A percentile compares a stretch with the other conserved stretches of the same genome.
phyloP scores from a whole-genome alignment of 495 filamentous ascomycete genomes.

The Pseudomonodictys pantanalensis region DNA sequence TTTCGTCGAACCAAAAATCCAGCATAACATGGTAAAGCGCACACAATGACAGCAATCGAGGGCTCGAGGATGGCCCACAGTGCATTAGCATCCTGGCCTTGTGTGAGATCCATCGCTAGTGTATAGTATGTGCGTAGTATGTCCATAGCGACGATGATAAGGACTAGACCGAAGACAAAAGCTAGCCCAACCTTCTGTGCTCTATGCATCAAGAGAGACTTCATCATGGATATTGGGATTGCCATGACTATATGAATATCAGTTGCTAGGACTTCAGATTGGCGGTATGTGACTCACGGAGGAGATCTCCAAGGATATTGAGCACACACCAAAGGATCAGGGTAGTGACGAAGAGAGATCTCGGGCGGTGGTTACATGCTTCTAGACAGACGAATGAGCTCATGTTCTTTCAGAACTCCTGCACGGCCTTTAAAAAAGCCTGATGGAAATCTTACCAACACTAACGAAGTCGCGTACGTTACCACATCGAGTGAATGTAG shows the following conservation, averaged over 20 bases:
- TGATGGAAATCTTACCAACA: background rate
- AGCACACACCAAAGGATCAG: background rate
- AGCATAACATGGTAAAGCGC: slow-evolving; percentile 9
- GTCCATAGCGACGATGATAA: background rate
- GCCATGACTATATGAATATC: background rate
- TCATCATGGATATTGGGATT: slow-evolving; percentile 1
- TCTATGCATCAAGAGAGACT: background rate
- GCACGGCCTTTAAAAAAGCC: no score
- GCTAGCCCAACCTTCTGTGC: slow-evolving; percentile 9
- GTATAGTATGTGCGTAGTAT: slow-evolving; percentile 1
- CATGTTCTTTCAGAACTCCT: background rate
- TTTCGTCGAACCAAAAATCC: no score
- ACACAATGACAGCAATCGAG: slow-evolving; percentile 10
- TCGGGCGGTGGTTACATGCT: background rate
- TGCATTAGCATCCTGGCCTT: background rate
- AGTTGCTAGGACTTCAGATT: background rate
- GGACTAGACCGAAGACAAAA: background rate
- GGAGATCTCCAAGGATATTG: slow-evolving; percentile 1
- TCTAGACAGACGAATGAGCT: background rate
- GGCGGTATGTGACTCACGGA: background rate
- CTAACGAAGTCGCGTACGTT: background rate
- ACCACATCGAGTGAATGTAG: background rate
- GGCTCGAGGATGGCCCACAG: slow-evolving; percentile 5
- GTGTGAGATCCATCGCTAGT: background rate
- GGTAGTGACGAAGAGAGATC: background rate